Evolutionary conservation across 2,329 filamentous ascomycete species (phyloP), one percentile per base, ranked within the genome.

Genomic region (Trichoderma pleuroti): DNA sequence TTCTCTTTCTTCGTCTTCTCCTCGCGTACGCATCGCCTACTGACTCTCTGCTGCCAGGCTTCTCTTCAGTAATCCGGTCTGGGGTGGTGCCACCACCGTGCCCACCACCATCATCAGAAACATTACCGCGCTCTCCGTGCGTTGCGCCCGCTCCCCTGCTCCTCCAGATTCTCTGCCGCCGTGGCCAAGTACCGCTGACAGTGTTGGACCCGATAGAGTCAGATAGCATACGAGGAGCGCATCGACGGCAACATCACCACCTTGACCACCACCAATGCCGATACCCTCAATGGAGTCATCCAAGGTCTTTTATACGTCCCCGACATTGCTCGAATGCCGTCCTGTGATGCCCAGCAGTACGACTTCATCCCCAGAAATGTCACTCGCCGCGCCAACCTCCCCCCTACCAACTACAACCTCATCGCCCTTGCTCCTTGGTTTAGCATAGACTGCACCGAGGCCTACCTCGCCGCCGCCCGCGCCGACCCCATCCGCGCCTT

Each of bases 371-470:
- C 94, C 1, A 75, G 79, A 46, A 94, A 96, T 79, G 93, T 90
- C 68, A 97, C 93, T 14, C 88, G 91, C 18, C 86, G 88, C 75
- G 79, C 81, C n/a, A 86, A 96, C 76, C 87, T 98, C 1, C 89
- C 90, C 0, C 83, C 85, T 0, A 86, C 86, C 62, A 89, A 92
- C 74, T 93, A 93, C 79, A 89, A 91, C 69, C 84, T 94, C 65
- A 88, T 98, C 75, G 94, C 92, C 32, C 82, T 98, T 67, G 94
- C 93, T 28, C 95, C 95, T 32, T 98, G 95, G 94, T 89, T 93
- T 75, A 92, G 86, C 72, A 82, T 86, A 9, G 83, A 88, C 30
- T 99, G 95, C 78, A 92, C 93, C 14, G 81, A 86, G 69, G 87
- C 91, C 57, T 97, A 93, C 78, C 85, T 98, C 60, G 81, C 85